These are phyloP conservation scores for Abrus precatorius DNA, from an alignment of 306 rosid genomes.

Conservation along the genomic window DNA sequence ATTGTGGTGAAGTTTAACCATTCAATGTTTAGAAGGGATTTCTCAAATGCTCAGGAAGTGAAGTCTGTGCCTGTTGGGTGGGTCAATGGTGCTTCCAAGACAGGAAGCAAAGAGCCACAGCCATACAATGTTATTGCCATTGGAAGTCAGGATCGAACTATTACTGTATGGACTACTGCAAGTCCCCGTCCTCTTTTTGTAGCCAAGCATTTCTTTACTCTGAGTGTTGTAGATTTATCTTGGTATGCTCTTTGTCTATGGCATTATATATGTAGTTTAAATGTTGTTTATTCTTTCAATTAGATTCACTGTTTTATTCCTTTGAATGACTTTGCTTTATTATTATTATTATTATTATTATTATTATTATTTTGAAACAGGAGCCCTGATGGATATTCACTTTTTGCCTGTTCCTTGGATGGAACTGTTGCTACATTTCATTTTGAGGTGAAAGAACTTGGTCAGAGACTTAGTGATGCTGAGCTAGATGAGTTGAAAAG, in stretches of 20 bases:
- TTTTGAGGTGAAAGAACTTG: conserved; percentile 93
- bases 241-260: conserved; percentile 65
- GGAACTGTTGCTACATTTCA: conserved; percentile 91
- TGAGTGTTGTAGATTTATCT: conserved; percentile 97
- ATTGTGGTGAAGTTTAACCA: conserved; percentile 96
- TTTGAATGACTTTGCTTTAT: conserved; percentile 13
- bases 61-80: conserved; percentile 86
- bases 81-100: conserved; percentile 84
- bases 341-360: not conserved
- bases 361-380: conserved; percentile 59
- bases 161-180: conserved; percentile 99
- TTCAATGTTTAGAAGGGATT: conserved; percentile 87
- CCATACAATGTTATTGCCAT: conserved; percentile 97
- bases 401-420: conserved; percentile 97
- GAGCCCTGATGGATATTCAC: conserved; percentile 98
- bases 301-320: conserved; percentile 4
- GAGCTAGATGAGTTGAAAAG: conserved; percentile 92
- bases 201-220: conserved; percentile 95
- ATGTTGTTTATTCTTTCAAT: conserved; percentile 4
- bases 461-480: conserved; percentile 75
- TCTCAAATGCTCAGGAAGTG: conserved; percentile 72
- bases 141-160: conserved; percentile 97
- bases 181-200: conserved; percentile 98
- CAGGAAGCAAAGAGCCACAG: conserved; percentile 81
- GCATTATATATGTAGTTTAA: conserved; percentile 16